A percentile compares a stretch with the other conserved stretches of the same genome.
These are phyloP conservation scores for Pythium aristosporum DNA, from an alignment of 352 stramenopile genomes.

Conservation along the genomic window DNA sequence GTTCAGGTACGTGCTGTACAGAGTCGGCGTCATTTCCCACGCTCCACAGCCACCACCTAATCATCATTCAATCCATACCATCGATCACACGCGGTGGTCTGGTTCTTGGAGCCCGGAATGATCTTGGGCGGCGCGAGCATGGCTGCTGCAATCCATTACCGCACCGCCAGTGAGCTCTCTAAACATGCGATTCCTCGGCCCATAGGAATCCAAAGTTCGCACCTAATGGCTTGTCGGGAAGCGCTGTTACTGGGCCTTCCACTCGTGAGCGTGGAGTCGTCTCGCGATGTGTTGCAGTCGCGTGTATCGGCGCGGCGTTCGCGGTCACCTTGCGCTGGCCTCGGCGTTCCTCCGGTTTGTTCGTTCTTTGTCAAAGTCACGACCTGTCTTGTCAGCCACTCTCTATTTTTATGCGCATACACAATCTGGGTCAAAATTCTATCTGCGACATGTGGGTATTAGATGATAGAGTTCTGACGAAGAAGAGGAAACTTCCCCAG, in stretches of 20 bases:
- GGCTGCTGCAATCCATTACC: neutral
- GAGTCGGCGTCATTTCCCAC: neutral
- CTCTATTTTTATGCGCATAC: slow-evolving; percentile 21
- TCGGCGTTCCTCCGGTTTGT: neutral
- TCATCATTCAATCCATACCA: slow-evolving; percentile 36
- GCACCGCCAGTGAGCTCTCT: neutral
- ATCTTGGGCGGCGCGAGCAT: slow-evolving; percentile 39
- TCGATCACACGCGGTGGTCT: slow-evolving; percentile 49
- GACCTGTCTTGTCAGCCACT: neutral
- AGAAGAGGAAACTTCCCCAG: neutral
- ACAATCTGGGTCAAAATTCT: neutral
- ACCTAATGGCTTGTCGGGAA: neutral
- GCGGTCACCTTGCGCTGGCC: neutral
- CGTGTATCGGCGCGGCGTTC: neutral
- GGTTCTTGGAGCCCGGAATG: slow-evolving; percentile 53
- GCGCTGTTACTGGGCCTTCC: neutral
- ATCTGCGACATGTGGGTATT: slow-evolving; percentile 21
- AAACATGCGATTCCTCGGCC: slow-evolving; percentile 4
- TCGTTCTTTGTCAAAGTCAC: slow-evolving; percentile 12
- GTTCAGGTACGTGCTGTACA: slow-evolving; percentile 71
- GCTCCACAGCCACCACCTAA: neutral
- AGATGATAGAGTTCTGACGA: neutral
- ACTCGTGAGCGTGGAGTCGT: neutral
- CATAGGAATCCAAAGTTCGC: neutral
- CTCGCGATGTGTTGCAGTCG: neutral